Evolutionary conservation across 2,329 filamentous ascomycete species (phyloP), one percentile per base, ranked within the genome.

Genomic region (Cordyceps cicadae): DNA sequence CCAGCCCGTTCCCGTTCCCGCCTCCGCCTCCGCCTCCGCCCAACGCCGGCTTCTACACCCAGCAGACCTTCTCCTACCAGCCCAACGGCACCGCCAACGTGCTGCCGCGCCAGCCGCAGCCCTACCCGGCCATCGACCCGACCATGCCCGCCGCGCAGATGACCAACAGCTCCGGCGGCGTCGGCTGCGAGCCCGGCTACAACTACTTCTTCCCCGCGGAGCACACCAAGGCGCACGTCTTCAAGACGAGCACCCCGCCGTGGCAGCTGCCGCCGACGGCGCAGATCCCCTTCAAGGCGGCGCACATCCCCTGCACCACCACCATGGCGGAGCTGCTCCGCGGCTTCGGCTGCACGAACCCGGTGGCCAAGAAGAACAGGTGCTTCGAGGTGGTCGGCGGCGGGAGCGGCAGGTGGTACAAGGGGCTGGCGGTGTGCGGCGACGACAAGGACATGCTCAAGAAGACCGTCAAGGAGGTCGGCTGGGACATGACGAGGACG

Each of bases 161-260:
- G 72, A 77, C 76, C 52, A 85, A 86, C 71, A 77, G 79, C 0
- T 81, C 81, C 0, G 81, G 84, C 50, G 82, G 82, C 24, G 75
- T 79, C 1, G 82, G 83, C 46, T 80, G 80, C 62, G 84, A 86
- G 66, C 82, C 81, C 0, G 85, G 83, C 2, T 87, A 85, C 73
- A 83, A 84, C 72, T 84, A 85, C 70, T 79, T 86, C 67, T 87
- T 86, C 71, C 78, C 82, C 0, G 66, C 73, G 0, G 76, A 81
- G 63, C 81, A 86, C 69, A 83, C 81, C 34, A 85, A 83, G 64
- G 73, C 86, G 7, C 82, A 86, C 65, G 75, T 87, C 3, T 77
- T 87, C 70, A 79, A 79, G 64, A 76, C 77, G 9, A 66, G 71
- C 17, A 74, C 69, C 0, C 74, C 80, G 0, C 84, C 84, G 0